Conservation (phyloP, 2,329 filamentous ascomycete species). For the Acephala macrosclerotiorum region DNA sequence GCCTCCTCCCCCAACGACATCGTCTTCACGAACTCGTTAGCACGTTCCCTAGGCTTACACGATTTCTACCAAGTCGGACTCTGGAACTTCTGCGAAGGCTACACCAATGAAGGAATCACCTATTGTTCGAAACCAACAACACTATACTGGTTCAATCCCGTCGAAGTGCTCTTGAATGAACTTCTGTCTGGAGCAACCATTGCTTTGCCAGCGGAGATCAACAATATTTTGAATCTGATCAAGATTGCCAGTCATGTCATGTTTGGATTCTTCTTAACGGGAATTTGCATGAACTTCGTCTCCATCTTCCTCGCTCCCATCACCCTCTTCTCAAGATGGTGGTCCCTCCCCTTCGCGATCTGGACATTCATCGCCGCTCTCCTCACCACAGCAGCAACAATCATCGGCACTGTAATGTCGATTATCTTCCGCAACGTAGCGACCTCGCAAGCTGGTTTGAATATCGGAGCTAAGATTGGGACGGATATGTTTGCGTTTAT, state of each 20-base stretch:
- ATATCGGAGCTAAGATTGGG: conserved; percentile 76
- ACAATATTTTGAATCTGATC: conserved; percentile 77
- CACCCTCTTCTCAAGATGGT: conserved; percentile 54
- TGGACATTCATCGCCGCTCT: conserved; percentile 73
- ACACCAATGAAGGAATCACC: conserved; percentile 76
- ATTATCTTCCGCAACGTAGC: conserved; percentile 82
- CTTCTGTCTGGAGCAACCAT: conserved; percentile 84
- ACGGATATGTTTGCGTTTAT: conserved; percentile 83
- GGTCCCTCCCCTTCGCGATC: conserved; percentile 72
- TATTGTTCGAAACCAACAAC: conserved; percentile 73
- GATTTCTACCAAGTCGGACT: conserved; percentile 94
- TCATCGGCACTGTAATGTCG: conserved; percentile 85
- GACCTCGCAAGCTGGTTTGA: conserved; percentile 73
- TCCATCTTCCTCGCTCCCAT: conserved; percentile 70
- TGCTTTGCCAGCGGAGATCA: conserved; percentile 77
- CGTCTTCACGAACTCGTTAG: conserved; percentile 86
- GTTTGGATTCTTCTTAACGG: conserved; percentile 86
- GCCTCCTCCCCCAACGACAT: conserved; percentile 52
- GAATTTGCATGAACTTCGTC: conserved; percentile 72
- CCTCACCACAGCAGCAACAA: conserved; percentile 71
- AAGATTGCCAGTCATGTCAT: conserved; percentile 80
- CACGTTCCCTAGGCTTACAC: conserved; percentile 84
- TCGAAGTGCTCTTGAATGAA: conserved; percentile 80
- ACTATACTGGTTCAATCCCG: conserved; percentile 92
- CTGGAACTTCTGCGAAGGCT: conserved; percentile 93